These are phyloP conservation scores for Peronospora tabacina DNA, from an alignment of 352 stramenopile genomes.

Conservation along the genomic window DNA sequence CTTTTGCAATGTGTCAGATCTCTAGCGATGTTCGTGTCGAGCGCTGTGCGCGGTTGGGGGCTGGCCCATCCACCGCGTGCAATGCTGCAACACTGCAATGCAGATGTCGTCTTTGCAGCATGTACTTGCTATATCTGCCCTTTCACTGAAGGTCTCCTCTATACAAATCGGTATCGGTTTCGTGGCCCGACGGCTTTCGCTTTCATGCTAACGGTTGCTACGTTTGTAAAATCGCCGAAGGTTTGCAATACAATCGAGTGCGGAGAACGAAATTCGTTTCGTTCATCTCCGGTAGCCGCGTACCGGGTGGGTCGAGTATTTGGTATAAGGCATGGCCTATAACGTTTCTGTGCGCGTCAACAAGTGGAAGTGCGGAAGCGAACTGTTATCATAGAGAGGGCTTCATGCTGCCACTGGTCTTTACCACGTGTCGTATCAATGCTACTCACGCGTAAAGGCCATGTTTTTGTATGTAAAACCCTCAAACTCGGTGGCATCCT, in stretches of 20 bases:
- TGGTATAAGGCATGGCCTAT: background rate
- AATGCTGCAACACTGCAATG: slow-evolving; percentile 33
- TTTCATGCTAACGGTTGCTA: background rate
- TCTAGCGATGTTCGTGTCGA: slow-evolving; percentile 6
- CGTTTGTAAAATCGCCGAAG: background rate
- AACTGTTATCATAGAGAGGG: too few species aligned
- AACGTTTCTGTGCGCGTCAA: background rate
- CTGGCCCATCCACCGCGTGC: slow-evolving; percentile 24
- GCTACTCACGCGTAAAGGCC: too few species aligned
- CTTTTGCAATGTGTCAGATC: slow-evolving; percentile 32
- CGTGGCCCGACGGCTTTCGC: slow-evolving; percentile 1
- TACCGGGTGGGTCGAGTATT: background rate
- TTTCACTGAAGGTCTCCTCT: slow-evolving; percentile 21
- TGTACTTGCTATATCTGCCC: slow-evolving; percentile 11
- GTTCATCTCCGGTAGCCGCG: background rate
- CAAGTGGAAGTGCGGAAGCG: background rate
- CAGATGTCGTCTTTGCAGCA: slow-evolving; percentile 15
- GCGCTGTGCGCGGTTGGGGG: slow-evolving; percentile 19
- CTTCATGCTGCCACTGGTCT: too few species aligned
- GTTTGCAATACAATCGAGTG: background rate
- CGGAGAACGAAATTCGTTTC: background rate
- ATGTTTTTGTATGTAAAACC: too few species aligned
- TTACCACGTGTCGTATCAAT: too few species aligned
- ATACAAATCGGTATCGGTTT: slow-evolving; percentile 21
- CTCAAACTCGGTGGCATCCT: too few species aligned